Percentiles rank a stretch among this genome's conserved stretches.
These are phyloP conservation scores for Tylopilus felleus DNA, from an alignment of 768 basidiomycete species.

Conservation along the genomic window DNA sequence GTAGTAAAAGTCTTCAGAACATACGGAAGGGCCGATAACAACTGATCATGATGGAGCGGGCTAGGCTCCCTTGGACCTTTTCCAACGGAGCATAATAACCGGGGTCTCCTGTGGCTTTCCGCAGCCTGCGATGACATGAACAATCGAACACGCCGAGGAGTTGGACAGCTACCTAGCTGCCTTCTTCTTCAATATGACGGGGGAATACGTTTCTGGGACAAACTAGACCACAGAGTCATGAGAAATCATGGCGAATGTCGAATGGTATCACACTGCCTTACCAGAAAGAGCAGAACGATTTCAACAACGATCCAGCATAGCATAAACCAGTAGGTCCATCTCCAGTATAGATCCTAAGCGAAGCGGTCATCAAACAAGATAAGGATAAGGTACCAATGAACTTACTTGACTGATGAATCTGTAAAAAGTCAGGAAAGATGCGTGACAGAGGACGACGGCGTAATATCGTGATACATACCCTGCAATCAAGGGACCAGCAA, in stretches of 20 bases:
- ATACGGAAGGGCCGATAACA: constrained; percentile 71
- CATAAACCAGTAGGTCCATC: constrained; percentile 75
- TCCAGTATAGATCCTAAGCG: constrained; percentile 53
- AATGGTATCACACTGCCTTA: constrained; percentile 26
- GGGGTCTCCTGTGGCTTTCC: constrained; percentile 51
- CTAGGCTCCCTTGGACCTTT: constrained; percentile 40
- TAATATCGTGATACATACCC: constrained; percentile 43
- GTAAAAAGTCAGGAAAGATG: not conserved
- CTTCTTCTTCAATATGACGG: constrained; percentile 58
- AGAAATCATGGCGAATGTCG: not conserved
- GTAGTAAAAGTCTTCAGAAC: constrained; percentile 19
- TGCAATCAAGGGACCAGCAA: constrained; percentile 52
- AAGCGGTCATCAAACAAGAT: not conserved
- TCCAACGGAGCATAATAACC: constrained; percentile 63
- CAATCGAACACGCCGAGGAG: not conserved
- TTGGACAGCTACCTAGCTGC: constrained; percentile 43
- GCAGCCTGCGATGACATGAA: constrained; percentile 33
- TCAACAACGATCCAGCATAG: constrained; percentile 67
- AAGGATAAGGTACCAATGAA: not conserved
- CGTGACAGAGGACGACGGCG: not conserved
- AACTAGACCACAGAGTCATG: constrained; percentile 36
- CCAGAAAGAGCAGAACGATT: constrained; percentile 47
- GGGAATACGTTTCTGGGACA: constrained; percentile 70
- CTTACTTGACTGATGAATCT: constrained; percentile 70
- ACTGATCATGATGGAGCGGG: constrained; percentile 49